Conservation (phyloP, 805 yeast species). For the Pichia cabralensis region DNA sequence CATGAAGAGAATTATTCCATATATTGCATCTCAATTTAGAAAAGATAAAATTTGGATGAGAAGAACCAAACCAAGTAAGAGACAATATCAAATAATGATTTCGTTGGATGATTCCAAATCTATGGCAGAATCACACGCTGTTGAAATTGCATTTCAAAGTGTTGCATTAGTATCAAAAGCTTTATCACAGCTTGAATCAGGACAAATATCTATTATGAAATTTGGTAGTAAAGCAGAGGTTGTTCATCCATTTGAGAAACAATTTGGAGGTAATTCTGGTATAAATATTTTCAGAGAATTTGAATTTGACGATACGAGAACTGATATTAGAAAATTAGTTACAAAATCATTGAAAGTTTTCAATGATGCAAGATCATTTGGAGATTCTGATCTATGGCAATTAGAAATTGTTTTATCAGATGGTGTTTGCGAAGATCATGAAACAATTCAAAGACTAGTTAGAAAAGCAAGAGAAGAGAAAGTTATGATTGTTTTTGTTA, state of each 20-base stretch:
- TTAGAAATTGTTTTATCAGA: conserved; percentile 87
- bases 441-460: conserved; percentile 67
- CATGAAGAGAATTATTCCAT: conserved; percentile 95
- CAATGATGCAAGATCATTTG: conserved; percentile 37
- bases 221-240: conserved; percentile 80
- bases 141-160: conserved; percentile 87
- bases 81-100: conserved; percentile 95
- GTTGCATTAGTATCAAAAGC: conserved; percentile 92
- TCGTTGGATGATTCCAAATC: conserved; percentile 97
- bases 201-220: conserved; percentile 80
- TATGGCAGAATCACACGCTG: conserved; percentile 88
- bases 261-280: conserved; percentile 77
- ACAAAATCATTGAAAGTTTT: conserved; percentile 65
- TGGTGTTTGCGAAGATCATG: conserved; percentile 96
- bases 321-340: conserved; percentile 73
- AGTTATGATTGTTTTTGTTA: conserved; percentile 90
- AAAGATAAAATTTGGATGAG: conserved; percentile 98
- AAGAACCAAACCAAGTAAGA: conserved; percentile 93
- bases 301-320: conserved; percentile 78
- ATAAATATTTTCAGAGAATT: conserved; percentile 79
- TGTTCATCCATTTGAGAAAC: conserved; percentile 84
- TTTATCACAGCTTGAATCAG: conserved; percentile 86
- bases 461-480: conserved; percentile 86
- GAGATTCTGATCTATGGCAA: conserved; percentile 73
- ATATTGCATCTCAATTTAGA: conserved; percentile 94